Conservation (phyloP, 495 filamentous ascomycete genomes). For the Beverwykella pulmonaria region DNA sequence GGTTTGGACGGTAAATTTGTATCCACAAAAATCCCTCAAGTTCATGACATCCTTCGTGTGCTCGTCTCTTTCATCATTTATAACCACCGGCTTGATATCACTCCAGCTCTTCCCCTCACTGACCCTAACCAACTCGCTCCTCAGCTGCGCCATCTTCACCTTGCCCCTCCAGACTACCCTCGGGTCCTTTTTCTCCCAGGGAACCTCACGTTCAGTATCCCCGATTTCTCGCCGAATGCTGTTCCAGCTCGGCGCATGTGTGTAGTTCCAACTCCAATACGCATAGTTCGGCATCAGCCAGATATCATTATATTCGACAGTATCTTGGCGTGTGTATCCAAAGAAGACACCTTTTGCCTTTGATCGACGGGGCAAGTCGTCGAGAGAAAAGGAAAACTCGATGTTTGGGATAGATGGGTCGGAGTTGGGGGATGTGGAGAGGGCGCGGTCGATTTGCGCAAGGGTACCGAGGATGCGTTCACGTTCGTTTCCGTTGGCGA, state of each 20-base stretch:
- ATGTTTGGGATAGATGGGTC: slow-evolving; percentile 27
- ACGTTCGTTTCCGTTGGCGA: slow-evolving; percentile 30
- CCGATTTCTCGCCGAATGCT: slow-evolving; percentile 24
- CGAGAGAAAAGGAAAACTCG: slow-evolving; percentile 27
- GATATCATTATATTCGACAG: slow-evolving; percentile 17
- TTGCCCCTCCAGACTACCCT: slow-evolving; percentile 30
- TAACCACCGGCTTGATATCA: slow-evolving; percentile 52
- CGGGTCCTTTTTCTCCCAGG: slow-evolving; percentile 20
- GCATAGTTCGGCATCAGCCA: slow-evolving; percentile 34
- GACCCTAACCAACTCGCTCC: slow-evolving; percentile 49
- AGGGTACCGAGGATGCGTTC: slow-evolving; percentile 31
- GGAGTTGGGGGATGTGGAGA: slow-evolving; percentile 17
- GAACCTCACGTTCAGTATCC: slow-evolving; percentile 2
- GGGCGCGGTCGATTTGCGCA: slow-evolving; percentile 23
- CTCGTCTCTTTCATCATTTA: slow-evolving; percentile 29
- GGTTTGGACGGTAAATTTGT: slow-evolving; percentile 57
- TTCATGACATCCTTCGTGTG: slow-evolving; percentile 47
- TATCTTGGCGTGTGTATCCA: slow-evolving; percentile 20
- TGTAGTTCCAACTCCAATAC: slow-evolving; percentile 37
- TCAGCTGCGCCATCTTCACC: slow-evolving; percentile 48
- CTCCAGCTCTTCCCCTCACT: slow-evolving; percentile 51
- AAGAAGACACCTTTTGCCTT: slow-evolving; percentile 16
- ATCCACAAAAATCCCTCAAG: slow-evolving; percentile 54
- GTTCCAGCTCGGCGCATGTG: slow-evolving; percentile 30
- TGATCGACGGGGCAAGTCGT: slow-evolving; percentile 27